A percentile compares a stretch with the other conserved stretches of the same genome.
These are phyloP conservation scores for Scheffersomyces spartinae DNA, from an alignment of 805 yeast genomes.

Conservation along the genomic window DNA sequence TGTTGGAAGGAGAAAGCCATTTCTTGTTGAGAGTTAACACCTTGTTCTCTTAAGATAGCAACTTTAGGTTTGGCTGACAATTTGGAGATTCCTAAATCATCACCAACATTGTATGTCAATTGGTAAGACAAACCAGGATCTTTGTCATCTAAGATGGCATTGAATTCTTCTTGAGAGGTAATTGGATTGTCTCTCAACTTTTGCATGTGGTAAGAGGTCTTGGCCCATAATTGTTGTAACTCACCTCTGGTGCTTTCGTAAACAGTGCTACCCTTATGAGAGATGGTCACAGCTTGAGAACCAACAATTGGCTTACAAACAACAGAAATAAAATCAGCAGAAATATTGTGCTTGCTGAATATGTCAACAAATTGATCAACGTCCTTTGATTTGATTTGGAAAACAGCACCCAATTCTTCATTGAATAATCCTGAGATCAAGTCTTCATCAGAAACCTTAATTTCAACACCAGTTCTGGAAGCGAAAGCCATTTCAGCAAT, in stretches of 20 bases:
- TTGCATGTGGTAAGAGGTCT: constrained; percentile 85
- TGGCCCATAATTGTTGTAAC: constrained; percentile 76
- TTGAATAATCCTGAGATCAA: constrained; percentile 57
- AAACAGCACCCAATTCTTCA: constrained; percentile 93
- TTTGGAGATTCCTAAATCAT: constrained; percentile 30
- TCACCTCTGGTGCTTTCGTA: constrained; percentile 49
- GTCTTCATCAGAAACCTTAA: constrained; percentile 33
- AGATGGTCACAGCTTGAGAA: constrained; percentile 36
- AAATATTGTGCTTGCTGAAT: constrained; percentile 48
- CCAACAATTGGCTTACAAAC: constrained; percentile 61
- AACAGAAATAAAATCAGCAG: constrained; percentile 38
- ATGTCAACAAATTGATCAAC: constrained; percentile 42
- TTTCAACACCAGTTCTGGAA: constrained; percentile 72
- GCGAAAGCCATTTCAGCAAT: constrained; percentile 95
- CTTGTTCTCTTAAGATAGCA: constrained; percentile 95
- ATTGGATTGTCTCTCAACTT: constrained; percentile 88
- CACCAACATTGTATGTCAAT: constrained; percentile 55
- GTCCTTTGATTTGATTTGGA: constrained; percentile 61
- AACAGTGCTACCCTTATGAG: constrained; percentile 33
- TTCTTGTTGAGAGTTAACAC: constrained; percentile 96
- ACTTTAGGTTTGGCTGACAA: constrained; percentile 59
- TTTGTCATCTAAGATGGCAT: constrained; percentile 58
- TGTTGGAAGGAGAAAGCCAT: constrained; percentile 96
- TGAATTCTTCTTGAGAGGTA: constrained; percentile 78
- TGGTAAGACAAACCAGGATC: constrained; percentile 88